These are phyloP conservation scores for Gossypium davidsonii DNA, from an alignment of 441 rosid genomes.

Conservation along the genomic window DNA sequence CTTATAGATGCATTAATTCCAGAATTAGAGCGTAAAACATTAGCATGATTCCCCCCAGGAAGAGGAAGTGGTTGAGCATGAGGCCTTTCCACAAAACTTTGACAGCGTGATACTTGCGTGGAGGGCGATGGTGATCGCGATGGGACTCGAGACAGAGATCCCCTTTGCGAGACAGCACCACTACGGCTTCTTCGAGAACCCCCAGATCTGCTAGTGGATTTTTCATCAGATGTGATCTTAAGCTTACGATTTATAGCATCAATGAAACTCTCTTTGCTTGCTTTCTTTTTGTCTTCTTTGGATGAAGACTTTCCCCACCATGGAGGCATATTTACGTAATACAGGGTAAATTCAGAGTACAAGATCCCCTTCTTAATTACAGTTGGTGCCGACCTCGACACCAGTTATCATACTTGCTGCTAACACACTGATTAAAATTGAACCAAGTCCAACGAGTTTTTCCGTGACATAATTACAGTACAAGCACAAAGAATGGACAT, in stretches of 20 bases:
- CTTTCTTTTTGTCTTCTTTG: conserved; percentile 58
- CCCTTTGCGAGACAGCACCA: conserved; percentile 47
- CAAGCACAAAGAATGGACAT: conserved; percentile 1
- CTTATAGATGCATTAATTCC: conserved; percentile 37
- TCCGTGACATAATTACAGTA: not conserved
- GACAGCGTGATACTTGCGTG: conserved; percentile 52
- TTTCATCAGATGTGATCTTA: conserved; percentile 42
- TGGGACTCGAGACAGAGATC: conserved; percentile 45
- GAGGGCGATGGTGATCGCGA: conserved; percentile 69
- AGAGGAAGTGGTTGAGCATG: conserved; percentile 72
- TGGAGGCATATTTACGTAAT: conserved; percentile 41
- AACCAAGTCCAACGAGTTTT: not conserved
- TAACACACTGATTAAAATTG: conserved; percentile 10
- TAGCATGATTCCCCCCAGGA: conserved; percentile 35
- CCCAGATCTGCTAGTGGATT: conserved; percentile 34
- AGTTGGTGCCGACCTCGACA: conserved; percentile 22
- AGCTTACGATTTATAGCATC: conserved; percentile 50
- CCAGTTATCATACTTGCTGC: conserved; percentile 20
- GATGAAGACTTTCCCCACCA: conserved; percentile 64
- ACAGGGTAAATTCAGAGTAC: conserved; percentile 21
- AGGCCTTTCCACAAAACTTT: conserved; percentile 62
- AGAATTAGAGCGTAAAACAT: conserved; percentile 36
- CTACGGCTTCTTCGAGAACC: conserved; percentile 32
- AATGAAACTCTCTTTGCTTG: conserved; percentile 51
- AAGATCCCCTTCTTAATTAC: conserved; percentile 19